Evolutionary conservation across 2,329 filamentous ascomycete species (phyloP).

Genomic region (Lasiodiplodia sp.): DNA sequence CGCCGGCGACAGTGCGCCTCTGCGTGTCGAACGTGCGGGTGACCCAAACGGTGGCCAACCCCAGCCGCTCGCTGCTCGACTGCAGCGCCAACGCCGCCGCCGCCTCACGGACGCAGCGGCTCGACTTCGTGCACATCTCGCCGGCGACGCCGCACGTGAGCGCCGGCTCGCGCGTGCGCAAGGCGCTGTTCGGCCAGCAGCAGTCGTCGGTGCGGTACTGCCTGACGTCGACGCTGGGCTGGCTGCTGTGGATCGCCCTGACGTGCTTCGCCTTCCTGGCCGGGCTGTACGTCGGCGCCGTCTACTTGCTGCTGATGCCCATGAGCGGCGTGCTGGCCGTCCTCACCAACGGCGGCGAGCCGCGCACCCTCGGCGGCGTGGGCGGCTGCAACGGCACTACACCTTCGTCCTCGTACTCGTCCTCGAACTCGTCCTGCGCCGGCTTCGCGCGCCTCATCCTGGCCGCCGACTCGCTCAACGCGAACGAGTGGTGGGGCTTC

Average conservation of each 20-base stretch:
- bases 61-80: neutral
- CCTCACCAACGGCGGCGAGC: constrained; percentile 16
- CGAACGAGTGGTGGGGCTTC: constrained; percentile 19
- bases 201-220: constrained; percentile 7
- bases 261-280: constrained; percentile 4
- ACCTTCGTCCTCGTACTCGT: neutral
- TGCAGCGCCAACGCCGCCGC: neutral
- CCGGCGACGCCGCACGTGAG: neutral
- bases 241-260: constrained; percentile 11
- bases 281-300: neutral
- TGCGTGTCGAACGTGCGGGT: neutral
- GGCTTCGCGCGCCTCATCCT: neutral
- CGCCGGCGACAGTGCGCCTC: constrained; percentile 11
- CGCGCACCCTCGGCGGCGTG: neutral
- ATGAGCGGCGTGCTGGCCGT: constrained; percentile 10
- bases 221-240: constrained; percentile 5
- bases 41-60: neutral
- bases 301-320: constrained; percentile 12
- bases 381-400: no score
- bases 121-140: constrained; percentile 11
- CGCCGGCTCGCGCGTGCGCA: neutral
- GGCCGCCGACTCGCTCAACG: constrained; percentile 6
- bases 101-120: constrained; percentile 1
- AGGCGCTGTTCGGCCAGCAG: constrained; percentile 6
- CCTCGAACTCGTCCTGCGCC: neutral